Evolutionary conservation across 106 monocot genomes (phyloP), one percentile per base, ranked within the genome.

Genomic region (Xerophyta viscosa): DNA sequence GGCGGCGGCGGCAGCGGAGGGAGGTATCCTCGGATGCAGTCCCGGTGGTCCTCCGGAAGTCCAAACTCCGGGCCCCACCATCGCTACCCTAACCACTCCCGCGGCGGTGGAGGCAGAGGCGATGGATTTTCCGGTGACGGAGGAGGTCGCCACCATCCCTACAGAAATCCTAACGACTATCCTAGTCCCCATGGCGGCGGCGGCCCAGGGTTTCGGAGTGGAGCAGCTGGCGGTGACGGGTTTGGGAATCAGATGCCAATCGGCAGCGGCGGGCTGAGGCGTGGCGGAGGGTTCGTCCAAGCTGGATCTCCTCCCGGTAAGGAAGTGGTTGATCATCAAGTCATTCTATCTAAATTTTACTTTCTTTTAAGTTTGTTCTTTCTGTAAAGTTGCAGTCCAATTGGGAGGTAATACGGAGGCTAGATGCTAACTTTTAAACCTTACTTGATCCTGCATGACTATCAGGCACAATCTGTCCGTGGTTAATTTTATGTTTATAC

Each of bases 31-130:
- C 57, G 81, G 54, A 50, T 57, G 57, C 50, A 63, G 30, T 65
- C 86, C 4, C 62, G 87, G 28, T 87, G 87, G 87, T 81, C 84
- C 0, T 76, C 81, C 10, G 78, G 65, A 1, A 65, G 70, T 59
- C 75, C 75, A 7, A 50, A 69, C n/a, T n/a, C n/a, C 10, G 29
- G 69, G 24, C 66, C 50, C 33, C 56, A 56, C 59, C 62, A 56
- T 31, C 54, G 73, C 2, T 66, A 56, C 24, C 56, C 67, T 13
- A 46, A 64, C 17, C 59, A 65, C 0, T 52, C 58, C 20, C 46
- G 63, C 19, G 60, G 50, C 15, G 67, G 61, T 18, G 77, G 66
- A 19, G 60, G 52, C 10, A 56, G 47, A 0, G 74, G 67, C 7
- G 66, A 58, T 18, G 70, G 71, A 8, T 50, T 53, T 18, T 45